Evolutionary conservation across 495 filamentous ascomycete genomes (phyloP), one percentile per base, ranked within the genome.

Genomic region (Penicillium taxi): DNA sequence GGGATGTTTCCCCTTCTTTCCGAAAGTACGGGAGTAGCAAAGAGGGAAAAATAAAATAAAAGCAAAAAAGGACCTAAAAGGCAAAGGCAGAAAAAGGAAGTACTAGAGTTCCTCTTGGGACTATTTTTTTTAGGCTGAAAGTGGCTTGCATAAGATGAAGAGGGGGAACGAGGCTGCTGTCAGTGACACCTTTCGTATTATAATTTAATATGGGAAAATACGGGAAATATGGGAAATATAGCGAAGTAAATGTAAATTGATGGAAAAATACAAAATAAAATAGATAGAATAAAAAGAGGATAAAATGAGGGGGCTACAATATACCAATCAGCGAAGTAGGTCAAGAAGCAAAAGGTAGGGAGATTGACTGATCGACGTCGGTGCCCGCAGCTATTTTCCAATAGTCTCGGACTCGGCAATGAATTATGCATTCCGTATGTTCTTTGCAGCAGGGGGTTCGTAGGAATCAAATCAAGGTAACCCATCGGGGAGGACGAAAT

Each of bases 321-420:
- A 55, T 56, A 34, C 53, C 59, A 61, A 63, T 59, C 50, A 54
- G n/a, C n/a, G n/a, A n/a, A n/a, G n/a, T n/a, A n/a, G 46, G 39
- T 37, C 20, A 14, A 39, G 38, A 44, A 59, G 48, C 53, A 46
- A 61, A 61, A 53, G 61, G 44, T 39, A 50, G 42, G 46, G 48
- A 35, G 51, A 53, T 53, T 52, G 54, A 57, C 51, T 49, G 61
- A 62, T 64, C 61, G 61, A 64, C 60, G 54, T 50, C 54, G 58
- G 60, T 38, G 53, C 55, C 57, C 59, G 55, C 56, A 53, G 53
- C 59, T 55, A 63, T 59, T 59, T n/a, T 59, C 52, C 61, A 63
- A 63, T 65, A 65, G 61, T 65, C n/a, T n/a, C 45, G 32, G 39
- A 21, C 47, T 56, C 50, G 52, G 50, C 53, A 61, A 41, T 47